A percentile compares a stretch with the other conserved stretches of the same genome.
Evolutionary conservation across 495 filamentous ascomycete genomes (phyloP).

Genomic region (Usnea hakonensis): DNA sequence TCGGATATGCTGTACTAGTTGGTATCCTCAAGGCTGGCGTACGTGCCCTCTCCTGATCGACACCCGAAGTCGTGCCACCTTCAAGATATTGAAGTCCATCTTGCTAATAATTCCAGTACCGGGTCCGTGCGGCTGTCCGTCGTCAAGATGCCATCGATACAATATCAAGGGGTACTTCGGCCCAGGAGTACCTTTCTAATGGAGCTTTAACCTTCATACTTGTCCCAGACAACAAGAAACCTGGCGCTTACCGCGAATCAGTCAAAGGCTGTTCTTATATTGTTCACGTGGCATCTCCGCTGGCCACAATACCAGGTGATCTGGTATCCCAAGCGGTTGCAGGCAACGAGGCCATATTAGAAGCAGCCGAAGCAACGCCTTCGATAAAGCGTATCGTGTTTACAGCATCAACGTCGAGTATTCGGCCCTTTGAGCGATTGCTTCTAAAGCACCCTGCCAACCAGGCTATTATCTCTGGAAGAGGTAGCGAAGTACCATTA

Average conservation of each 20-base stretch:
- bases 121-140: constrained; percentile 8
- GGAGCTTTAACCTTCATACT: constrained; percentile 6
- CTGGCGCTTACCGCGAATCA: constrained; percentile 5
- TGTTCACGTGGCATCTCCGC: constrained; percentile 12
- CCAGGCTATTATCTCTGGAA: constrained; percentile 3
- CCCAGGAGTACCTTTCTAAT: background rate
- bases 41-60: background rate
- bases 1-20: constrained; percentile 5
- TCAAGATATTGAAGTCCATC: no score
- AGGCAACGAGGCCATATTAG: constrained; percentile 5
- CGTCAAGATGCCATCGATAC: constrained; percentile 11
- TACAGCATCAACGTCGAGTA: constrained; percentile 2
- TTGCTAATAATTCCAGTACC: constrained; percentile 3
- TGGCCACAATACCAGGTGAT: constrained; percentile 5
- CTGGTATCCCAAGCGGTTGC: constrained; percentile 9
- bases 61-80: no score
- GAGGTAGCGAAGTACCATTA: background rate
- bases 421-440: constrained; percentile 7
- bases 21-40: constrained; percentile 1
- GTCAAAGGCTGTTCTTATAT: constrained; percentile 4
- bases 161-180: constrained; percentile 6
- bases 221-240: constrained; percentile 8
- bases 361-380: constrained; percentile 6
- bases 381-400: constrained; percentile 9
- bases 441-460: constrained; percentile 3